Evolutionary conservation across 2,329 filamentous ascomycete species (phyloP).

Genomic region (Claviceps lovelessii): DNA sequence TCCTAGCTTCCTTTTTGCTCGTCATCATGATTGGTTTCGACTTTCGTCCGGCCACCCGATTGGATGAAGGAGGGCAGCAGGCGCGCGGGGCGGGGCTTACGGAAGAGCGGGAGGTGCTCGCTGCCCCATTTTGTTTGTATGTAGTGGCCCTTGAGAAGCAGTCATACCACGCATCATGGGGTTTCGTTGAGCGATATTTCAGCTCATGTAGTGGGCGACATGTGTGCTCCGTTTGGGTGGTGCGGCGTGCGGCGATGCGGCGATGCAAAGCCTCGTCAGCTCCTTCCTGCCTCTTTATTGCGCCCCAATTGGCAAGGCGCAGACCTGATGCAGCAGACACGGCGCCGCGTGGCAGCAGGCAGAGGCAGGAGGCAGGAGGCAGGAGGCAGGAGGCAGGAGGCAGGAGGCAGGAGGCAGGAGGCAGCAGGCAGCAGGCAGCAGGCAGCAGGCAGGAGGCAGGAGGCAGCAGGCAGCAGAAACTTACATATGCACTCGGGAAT

Average conservation of each 20-base stretch:
- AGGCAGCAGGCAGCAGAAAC: too few relatives aligned
- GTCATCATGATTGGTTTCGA: not conserved
- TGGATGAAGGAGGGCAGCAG: not conserved
- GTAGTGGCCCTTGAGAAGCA: too few relatives aligned
- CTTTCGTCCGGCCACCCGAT: not conserved
- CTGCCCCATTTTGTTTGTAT: not conserved
- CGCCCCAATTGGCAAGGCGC: not conserved
- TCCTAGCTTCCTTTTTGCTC: not conserved
- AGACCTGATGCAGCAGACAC: not conserved
- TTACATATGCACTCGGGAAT: too few relatives aligned
- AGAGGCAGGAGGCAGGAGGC: too few relatives aligned
- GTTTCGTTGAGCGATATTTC: slow-evolving; percentile 2
- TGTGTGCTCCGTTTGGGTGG: slow-evolving; percentile 1
- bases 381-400: too few relatives aligned
- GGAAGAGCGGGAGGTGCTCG: not conserved
- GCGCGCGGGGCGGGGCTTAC: not conserved
- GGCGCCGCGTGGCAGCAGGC: too few relatives aligned
- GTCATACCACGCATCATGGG: not conserved
- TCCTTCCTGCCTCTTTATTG: not conserved
- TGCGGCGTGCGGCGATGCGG: not conserved
- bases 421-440: too few relatives aligned
- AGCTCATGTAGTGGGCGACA: slow-evolving; percentile 3
- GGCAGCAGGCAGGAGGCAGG: too few relatives aligned
- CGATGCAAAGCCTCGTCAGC: slow-evolving; percentile 4
- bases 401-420: too few relatives aligned